Evolutionary conservation across 805 yeast species (phyloP).

Genomic region (Lachancea cidri): DNA sequence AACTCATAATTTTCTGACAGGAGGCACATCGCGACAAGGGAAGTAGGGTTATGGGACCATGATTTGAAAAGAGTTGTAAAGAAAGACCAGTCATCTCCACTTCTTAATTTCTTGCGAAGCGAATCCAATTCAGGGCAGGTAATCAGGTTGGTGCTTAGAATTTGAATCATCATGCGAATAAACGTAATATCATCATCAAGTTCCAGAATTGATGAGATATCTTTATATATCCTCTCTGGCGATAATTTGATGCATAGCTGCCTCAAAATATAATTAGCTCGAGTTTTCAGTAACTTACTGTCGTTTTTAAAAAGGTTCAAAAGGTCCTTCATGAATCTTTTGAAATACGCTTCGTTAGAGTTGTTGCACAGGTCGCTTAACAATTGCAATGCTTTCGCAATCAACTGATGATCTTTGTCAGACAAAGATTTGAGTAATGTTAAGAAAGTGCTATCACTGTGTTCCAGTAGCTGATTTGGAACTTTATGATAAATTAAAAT

Average conservation of each 20-base stretch:
- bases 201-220: constrained; percentile 70
- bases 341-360: constrained; percentile 66
- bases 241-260: constrained; percentile 77
- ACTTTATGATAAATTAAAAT: constrained; percentile 71
- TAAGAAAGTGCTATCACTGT: constrained; percentile 61
- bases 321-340: constrained; percentile 67
- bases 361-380: constrained; percentile 28
- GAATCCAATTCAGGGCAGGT: constrained; percentile 76
- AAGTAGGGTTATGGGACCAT: constrained; percentile 90
- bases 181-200: constrained; percentile 59
- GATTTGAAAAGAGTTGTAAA: constrained; percentile 76
- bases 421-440: constrained; percentile 69
- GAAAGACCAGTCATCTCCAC: constrained; percentile 62
- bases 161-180: constrained; percentile 76
- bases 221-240: constrained; percentile 77
- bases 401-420: constrained; percentile 39
- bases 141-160: constrained; percentile 76
- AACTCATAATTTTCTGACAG: constrained; percentile 84
- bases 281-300: constrained; percentile 54
- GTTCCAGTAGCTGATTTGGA: constrained; percentile 50
- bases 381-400: constrained; percentile 29
- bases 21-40: constrained; percentile 78
- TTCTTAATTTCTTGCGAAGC: constrained; percentile 63
- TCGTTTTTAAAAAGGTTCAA: constrained; percentile 67
- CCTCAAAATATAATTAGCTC: constrained; percentile 79